These are phyloP conservation scores for Wallemia mellicola DNA, from an alignment of 1,284 basidiomycete genomes.

Conservation along the genomic window DNA sequence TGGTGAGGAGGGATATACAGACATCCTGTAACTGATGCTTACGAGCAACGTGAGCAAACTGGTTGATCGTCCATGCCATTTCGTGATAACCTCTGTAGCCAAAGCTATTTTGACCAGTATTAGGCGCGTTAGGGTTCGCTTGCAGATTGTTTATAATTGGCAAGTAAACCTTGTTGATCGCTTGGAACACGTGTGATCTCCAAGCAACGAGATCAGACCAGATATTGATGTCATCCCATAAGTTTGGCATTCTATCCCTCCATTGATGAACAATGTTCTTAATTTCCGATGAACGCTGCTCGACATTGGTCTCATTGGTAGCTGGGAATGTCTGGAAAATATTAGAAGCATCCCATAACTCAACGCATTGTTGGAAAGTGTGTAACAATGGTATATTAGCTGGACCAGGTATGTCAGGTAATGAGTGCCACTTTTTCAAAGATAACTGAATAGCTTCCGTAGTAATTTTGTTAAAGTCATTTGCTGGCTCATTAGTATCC, in stretches of 20 bases:
- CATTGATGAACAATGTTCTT: slow-evolving; percentile 89
- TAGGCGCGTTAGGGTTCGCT: slow-evolving; percentile 22
- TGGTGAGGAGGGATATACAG: slow-evolving; percentile 77
- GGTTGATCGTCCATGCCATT: slow-evolving; percentile 99
- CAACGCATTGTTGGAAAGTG: slow-evolving; percentile 97
- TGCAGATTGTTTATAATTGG: slow-evolving; percentile 42
- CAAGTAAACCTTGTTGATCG: slow-evolving; percentile 92
- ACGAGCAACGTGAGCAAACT: slow-evolving; percentile 95
- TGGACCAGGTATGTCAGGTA: slow-evolving; percentile 56
- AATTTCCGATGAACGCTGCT: slow-evolving; percentile 76
- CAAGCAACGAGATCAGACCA: slow-evolving; percentile 97
- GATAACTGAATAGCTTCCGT: slow-evolving; percentile 95
- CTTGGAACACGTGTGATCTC: slow-evolving; percentile 65
- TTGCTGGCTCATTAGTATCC: not conserved
- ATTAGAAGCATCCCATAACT: slow-evolving; percentile 79
- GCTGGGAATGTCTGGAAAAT: slow-evolving; percentile 72
- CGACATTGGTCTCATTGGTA: slow-evolving; percentile 67
- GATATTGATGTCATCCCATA: slow-evolving; percentile 90
- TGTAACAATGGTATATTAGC: slow-evolving; percentile 86
- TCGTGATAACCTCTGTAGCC: slow-evolving; percentile 98
- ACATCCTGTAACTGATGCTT: slow-evolving; percentile 92
- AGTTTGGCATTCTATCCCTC: slow-evolving; percentile 85
- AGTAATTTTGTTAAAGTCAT: slow-evolving; percentile 44
- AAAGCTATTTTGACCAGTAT: slow-evolving; percentile 32
- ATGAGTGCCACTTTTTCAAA: slow-evolving; percentile 75